A percentile compares a stretch with the other conserved stretches of the same genome.
These are phyloP conservation scores for Colletotrichum viniferum DNA, from an alignment of 2,329 filamentous ascomycete species.

Conservation along the genomic window DNA sequence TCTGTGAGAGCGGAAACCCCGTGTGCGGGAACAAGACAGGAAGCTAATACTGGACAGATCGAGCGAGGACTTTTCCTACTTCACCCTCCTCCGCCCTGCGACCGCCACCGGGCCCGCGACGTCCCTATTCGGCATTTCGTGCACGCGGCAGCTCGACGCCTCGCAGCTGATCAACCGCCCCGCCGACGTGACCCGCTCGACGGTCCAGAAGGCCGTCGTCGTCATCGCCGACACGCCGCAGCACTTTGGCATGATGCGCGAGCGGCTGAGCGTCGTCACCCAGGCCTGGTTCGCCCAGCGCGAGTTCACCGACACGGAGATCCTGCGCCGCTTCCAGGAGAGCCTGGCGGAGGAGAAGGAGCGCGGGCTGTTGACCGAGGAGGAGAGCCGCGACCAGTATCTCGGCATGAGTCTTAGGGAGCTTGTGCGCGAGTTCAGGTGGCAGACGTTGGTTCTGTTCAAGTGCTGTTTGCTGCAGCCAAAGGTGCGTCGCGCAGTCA, in stretches of 20 bases:
- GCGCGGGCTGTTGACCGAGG: constrained; percentile 61
- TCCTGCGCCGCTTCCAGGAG: constrained; percentile 88
- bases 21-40: background rate
- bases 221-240: constrained; percentile 92
- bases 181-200: constrained; percentile 92
- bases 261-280: constrained; percentile 88
- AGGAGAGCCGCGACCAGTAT: constrained; percentile 82
- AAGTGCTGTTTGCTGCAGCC: constrained; percentile 94
- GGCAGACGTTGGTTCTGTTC: constrained; percentile 91
- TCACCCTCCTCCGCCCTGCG: constrained; percentile 78
- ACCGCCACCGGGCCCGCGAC: constrained; percentile 63
- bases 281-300: constrained; percentile 95
- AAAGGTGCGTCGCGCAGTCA: constrained; percentile 65
- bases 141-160: constrained; percentile 88
- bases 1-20: constrained; percentile 63
- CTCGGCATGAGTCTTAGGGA: constrained; percentile 88
- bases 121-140: constrained; percentile 94
- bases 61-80: constrained; percentile 97
- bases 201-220: constrained; percentile 97
- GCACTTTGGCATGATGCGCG: constrained; percentile 86
- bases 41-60: constrained; percentile 54
- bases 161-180: constrained; percentile 77
- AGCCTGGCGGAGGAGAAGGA: constrained; percentile 74
- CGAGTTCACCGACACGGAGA: constrained; percentile 91
- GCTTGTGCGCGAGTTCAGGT: constrained; percentile 91